Conservation (phyloP, 129 eudicot species). For the Artemisia annua region DNA sequence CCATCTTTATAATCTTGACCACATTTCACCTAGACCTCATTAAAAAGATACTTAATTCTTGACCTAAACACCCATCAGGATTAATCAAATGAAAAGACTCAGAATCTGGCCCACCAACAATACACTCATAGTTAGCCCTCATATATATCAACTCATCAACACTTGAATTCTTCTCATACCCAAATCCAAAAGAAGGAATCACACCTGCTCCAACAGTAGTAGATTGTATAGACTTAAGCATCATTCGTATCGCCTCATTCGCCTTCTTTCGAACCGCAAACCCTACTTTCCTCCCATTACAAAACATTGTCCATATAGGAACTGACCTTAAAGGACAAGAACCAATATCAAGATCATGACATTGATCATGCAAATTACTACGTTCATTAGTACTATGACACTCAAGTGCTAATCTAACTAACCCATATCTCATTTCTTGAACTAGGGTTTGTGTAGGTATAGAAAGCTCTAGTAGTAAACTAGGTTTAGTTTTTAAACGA, state of each 20-base stretch:
- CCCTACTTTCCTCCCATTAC: slow-evolving; percentile 82
- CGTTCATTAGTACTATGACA: slow-evolving; percentile 40
- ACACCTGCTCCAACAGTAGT: slow-evolving; percentile 91
- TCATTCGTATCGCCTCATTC: slow-evolving; percentile 37
- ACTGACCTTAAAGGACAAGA: slow-evolving; percentile 64
- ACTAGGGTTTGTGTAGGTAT: slow-evolving; percentile 71
- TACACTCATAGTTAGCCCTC: slow-evolving; percentile 92
- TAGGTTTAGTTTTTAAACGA: slow-evolving; percentile 57
- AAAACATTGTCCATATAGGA: slow-evolving; percentile 83
- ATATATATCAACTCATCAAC: slow-evolving; percentile 73
- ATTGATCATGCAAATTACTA: slow-evolving; percentile 29
- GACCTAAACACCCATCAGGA: slow-evolving; percentile 79
- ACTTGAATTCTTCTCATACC: slow-evolving; percentile 19
- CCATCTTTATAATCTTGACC: too few species aligned
- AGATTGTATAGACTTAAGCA: slow-evolving; percentile 64
- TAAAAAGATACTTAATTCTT: slow-evolving; percentile 93
- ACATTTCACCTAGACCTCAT: slow-evolving; percentile 71
- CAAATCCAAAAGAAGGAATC: slow-evolving; percentile 55
- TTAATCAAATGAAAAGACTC: slow-evolving; percentile 87
- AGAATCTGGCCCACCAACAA: slow-evolving; percentile 79
- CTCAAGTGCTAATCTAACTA: slow-evolving; percentile 80
- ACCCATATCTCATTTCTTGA: slow-evolving; percentile 73
- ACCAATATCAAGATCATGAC: slow-evolving; percentile 51
- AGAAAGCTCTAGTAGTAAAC: slow-evolving; percentile 87
- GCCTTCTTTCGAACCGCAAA: slow-evolving; percentile 72